Evolutionary conservation across 345 rosid species (phyloP).

Genomic region (Aquilaria yunnanensis): DNA sequence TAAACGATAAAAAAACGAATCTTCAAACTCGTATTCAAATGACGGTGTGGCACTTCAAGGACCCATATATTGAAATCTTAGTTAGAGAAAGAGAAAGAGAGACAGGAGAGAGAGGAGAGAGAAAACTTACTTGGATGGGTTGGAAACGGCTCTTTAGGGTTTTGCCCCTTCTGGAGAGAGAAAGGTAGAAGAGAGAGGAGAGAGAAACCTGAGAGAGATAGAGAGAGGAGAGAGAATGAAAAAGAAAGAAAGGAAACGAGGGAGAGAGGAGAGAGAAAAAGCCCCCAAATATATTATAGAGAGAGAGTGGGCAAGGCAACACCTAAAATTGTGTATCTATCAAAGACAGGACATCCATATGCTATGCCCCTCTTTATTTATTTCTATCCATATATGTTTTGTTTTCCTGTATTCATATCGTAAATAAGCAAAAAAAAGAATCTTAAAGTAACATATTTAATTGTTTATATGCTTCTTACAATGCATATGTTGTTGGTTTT

Average conservation of each 20-base stretch:
- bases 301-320: constrained; percentile 30
- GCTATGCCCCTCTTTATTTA: neutral
- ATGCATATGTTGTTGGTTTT: no score
- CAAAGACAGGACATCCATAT: constrained; percentile 4
- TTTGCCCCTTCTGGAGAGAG: constrained; percentile 82
- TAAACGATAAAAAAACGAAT: neutral
- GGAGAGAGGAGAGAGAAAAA: constrained; percentile 37
- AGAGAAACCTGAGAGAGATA: constrained; percentile 39
- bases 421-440: no score
- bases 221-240: constrained; percentile 33
- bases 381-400: no score
- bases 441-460: no score
- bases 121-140: constrained; percentile 80
- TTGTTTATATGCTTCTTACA: no score
- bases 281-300: constrained; percentile 12
- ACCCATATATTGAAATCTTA: constrained; percentile 58
- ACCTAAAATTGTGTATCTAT: constrained; percentile 27
- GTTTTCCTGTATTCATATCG: no score
- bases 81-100: constrained; percentile 41
- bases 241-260: constrained; percentile 16
- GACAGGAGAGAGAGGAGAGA: constrained; percentile 58
- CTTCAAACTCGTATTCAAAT: neutral
- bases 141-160: constrained; percentile 80
- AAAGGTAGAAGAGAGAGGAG: constrained; percentile 46
- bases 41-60: constrained; percentile 34